Evolutionary conservation across 2,329 filamentous ascomycete species (phyloP), one percentile per base, ranked within the genome.

Genomic region (Fusarium buharicum): DNA sequence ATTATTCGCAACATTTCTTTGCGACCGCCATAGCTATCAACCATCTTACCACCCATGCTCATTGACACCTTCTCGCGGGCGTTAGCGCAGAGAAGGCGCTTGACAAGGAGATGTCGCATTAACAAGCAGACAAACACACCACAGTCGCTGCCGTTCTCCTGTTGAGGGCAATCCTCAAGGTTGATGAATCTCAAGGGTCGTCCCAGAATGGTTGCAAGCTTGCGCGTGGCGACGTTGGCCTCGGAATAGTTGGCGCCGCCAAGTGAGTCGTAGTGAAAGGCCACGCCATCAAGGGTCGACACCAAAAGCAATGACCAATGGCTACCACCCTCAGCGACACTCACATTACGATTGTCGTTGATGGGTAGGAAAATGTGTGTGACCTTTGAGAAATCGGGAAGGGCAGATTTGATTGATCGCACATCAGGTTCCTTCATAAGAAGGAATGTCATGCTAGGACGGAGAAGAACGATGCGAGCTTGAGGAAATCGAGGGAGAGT

Each of bases 291-390:
- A 45, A 96, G 87, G 36, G 93, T 85, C 12, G 89, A 93, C 28
- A 99, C 93, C 3, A 99, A 85, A 1, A 99, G 86, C 0, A 99
- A 81, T 0, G 92, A 96, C 95, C 95, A 99, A 75, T 99, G 95
- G 4, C 90, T 91, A 34, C 95, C 95, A 36, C 91, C 92, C 77
- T 97, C 93, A n/a, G 92, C 89, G 53, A 89, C 80, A 45, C 83
- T 85, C 43, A 90, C 86, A 67, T 92, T 91, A 41, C 85, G 84
- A 70, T 88, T 91, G 78, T 99, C 93, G 77, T 97, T 98, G 74
- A 99, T 90, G 17, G 95, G 95, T 3, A 99, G 86, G 79, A 99
- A 99, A 68, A 97, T 90, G 77, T 99, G 95, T 4, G 93, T 96
- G 37, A 91, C 90, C 50, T 84, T 84, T 33, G 79, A 80, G 77